Evolutionary conservation across 495 filamentous ascomycete genomes (phyloP), one percentile per base, ranked within the genome.

Genomic region (Evernia prunastri): DNA sequence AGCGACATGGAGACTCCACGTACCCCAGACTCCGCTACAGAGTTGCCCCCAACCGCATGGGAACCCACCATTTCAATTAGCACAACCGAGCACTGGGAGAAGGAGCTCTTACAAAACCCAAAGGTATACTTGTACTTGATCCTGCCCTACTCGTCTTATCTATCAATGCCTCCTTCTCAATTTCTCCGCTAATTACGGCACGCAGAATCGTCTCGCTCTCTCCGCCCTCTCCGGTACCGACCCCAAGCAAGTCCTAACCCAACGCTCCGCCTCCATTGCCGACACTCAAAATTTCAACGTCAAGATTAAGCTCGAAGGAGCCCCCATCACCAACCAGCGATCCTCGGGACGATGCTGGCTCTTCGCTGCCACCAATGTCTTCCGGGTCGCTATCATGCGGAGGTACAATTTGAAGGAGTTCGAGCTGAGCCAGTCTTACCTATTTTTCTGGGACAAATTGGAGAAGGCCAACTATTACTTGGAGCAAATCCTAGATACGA

Each of bases 401-500:
- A 84, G 86, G 67, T 88, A 93, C 72, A 82, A 84, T 56, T 82
- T 95, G 12, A 76, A 82, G n/a, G 76, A 82, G n/a, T 92, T 89
- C 71, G 87, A 96, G 77, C 81, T 96, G 3, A 89, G 85, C 40
- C 91, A 96, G 69, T 83, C 87, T 3, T 96, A 94, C 69, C 82
- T 95, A n/a, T 94, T 92, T 78, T 96, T 90, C 82, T 95, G 88
- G 86, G 91, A 96, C 73, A 96, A 96, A 75, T 82, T 95, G 27
- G 91, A 96, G 75, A 96, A 96, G 72, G 84, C 88, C 11, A 95
- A 95, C 70, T 96, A 81, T 72, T 94, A 94, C 78, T 79, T 94
- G 29, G 89, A 93, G 73, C 85, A 87, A 68, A 84, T 94, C 63
- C 81, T 95, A 45, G 83, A 88, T 61, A 94, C 90, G 0, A 80